phyloP scores from a whole-genome alignment of 495 filamentous ascomycete species.

The Xylaria nigripes region DNA sequence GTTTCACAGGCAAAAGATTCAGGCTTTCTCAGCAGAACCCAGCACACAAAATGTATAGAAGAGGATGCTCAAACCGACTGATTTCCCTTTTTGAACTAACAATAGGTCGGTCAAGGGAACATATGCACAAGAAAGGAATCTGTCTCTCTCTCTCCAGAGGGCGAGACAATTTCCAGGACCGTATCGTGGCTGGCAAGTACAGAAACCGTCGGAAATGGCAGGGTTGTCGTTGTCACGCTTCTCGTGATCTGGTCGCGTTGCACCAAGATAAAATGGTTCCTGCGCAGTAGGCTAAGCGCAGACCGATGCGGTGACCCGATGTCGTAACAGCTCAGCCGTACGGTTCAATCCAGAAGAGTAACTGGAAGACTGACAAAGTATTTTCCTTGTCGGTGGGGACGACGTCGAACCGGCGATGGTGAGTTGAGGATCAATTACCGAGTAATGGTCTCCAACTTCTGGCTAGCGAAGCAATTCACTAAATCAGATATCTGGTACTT shows the following conservation, averaged over 20 bases:
- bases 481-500: neutral
- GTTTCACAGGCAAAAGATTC: constrained; percentile 23
- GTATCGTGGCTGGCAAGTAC: neutral
- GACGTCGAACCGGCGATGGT: neutral
- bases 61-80: neutral
- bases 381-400: neutral
- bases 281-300: constrained; percentile 25
- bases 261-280: constrained; percentile 21
- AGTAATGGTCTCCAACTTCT: neutral
- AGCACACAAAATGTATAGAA: constrained; percentile 4
- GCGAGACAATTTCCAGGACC: neutral
- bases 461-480: neutral
- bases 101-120: constrained; percentile 1
- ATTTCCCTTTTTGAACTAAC: neutral
- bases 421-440: neutral
- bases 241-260: constrained; percentile 4
- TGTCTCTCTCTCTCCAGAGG: neutral
- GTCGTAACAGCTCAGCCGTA: constrained; percentile 11
- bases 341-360: constrained; percentile 11
- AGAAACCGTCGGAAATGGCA: neutral
- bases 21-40: neutral
- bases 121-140: neutral
- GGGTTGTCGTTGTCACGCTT: neutral
- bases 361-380: constrained; percentile 8
- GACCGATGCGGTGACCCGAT: constrained; percentile 20